phyloP scores from a whole-genome alignment of 257 asterid species.

The Nicotiana sylvestris region DNA sequence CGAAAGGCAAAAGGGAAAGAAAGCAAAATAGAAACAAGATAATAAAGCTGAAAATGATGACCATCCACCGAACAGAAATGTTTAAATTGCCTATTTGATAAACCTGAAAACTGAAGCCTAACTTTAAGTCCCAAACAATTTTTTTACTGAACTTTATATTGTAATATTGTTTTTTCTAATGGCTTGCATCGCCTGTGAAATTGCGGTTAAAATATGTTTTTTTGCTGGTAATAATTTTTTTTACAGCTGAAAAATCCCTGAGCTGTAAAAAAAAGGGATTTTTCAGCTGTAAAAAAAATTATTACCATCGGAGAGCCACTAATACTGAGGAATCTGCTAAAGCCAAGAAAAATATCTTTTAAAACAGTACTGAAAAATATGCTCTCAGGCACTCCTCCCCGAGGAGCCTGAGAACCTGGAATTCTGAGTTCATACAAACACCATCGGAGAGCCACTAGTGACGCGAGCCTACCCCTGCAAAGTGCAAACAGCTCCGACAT shows the following conservation, averaged over 20 bases:
- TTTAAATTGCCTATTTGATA: not conserved
- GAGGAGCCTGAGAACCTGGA: no score
- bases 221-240: not conserved
- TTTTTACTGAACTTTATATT: not conserved
- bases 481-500: no score
- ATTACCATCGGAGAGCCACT: no score
- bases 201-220: not conserved
- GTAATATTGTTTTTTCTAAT: not conserved
- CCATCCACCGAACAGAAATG: not conserved
- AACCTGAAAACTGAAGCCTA: not conserved
- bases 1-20: not conserved
- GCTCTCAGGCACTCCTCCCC: no score
- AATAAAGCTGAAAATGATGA: not conserved
- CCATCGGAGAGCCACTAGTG: no score
- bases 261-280: no score
- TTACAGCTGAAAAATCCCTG: not conserved
- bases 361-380: no score
- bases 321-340: no score
- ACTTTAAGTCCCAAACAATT: conserved; percentile 1
- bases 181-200: not conserved
- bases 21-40: not conserved
- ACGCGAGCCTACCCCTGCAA: no score
- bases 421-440: no score
- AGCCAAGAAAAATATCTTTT: no score
- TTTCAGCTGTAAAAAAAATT: no score